Evolutionary conservation across 1,284 basidiomycete species (phyloP).

Genomic region (Ustilago sp.): DNA sequence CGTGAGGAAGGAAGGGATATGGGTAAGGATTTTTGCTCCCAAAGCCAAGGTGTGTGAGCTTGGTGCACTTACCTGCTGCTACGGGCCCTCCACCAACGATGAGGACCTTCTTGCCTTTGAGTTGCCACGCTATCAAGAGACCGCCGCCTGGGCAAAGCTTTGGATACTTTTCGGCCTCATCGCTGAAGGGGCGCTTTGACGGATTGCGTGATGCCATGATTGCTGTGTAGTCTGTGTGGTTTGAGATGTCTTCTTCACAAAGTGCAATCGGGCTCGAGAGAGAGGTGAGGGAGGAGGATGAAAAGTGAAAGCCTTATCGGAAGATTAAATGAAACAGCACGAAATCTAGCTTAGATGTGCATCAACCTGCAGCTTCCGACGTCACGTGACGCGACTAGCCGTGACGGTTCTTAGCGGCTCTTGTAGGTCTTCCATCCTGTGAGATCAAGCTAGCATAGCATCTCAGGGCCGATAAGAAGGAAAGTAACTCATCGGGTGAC

Average conservation of each 20-base stretch:
- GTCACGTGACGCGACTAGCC: slow-evolving; percentile 27
- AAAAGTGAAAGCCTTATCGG: slow-evolving; percentile 11
- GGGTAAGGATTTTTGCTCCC: no score
- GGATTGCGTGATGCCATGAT: slow-evolving; percentile 49
- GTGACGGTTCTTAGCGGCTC: no score
- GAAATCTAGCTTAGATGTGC: slow-evolving; percentile 31
- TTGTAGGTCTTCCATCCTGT: background rate
- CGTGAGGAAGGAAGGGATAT: no score
- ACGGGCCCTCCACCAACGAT: slow-evolving; percentile 90
- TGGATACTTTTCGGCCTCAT: slow-evolving; percentile 52
- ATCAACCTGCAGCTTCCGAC: slow-evolving; percentile 18
- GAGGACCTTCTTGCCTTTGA: slow-evolving; percentile 82
- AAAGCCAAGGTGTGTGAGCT: background rate
- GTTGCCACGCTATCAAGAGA: slow-evolving; percentile 86
- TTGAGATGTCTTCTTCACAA: no score
- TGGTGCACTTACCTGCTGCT: slow-evolving; percentile 75
- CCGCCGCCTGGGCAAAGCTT: slow-evolving; percentile 74
- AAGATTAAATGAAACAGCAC: slow-evolving; percentile 16
- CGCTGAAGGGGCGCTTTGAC: slow-evolving; percentile 7
- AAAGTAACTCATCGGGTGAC: background rate
- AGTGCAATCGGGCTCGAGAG: background rate
- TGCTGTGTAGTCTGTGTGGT: background rate
- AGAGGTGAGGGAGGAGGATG: background rate
- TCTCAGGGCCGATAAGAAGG: no score
- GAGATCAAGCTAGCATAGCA: background rate